Evolutionary conservation across 2,329 filamentous ascomycete genomes (phyloP).

Genomic region (Golovinomyces cichoracearum): DNA sequence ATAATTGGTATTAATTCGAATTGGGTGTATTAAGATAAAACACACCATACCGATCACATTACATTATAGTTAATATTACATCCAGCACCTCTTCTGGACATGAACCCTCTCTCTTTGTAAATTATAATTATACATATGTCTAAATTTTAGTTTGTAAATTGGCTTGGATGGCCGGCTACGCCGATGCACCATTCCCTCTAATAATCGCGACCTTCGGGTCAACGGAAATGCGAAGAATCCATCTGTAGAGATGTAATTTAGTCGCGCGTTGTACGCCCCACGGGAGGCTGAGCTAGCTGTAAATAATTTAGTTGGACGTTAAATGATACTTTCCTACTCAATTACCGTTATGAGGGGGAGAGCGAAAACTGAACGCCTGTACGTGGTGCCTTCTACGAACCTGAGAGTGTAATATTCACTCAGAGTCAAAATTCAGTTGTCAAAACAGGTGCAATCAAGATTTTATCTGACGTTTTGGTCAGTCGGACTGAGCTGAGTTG

Average conservation of each 20-base stretch:
- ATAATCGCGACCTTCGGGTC: neutral
- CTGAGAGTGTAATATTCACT: no score
- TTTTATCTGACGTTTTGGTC: no score
- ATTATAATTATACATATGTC: neutral
- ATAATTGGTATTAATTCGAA: neutral
- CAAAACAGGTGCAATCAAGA: no score
- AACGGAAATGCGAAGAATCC: neutral
- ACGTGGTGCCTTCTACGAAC: no score
- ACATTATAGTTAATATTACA: constrained; percentile 1
- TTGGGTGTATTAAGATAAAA: neutral
- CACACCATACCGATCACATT: neutral
- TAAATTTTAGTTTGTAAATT: constrained; percentile 1
- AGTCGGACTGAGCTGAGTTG: no score
- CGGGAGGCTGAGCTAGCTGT: neutral
- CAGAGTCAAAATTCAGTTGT: no score
- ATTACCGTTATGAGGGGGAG: no score
- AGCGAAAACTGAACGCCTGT: no score
- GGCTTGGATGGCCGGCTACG: neutral
- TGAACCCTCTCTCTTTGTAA: neutral
- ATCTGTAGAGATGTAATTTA: neutral
- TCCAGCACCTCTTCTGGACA: neutral
- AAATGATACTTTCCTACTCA: no score
- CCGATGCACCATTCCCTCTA: neutral
- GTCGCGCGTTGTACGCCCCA: neutral
- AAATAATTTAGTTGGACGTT: no score